Evolutionary conservation across 768 basidiomycete genomes (phyloP), one percentile per base, ranked within the genome.

Genomic region (Russula earlei): DNA sequence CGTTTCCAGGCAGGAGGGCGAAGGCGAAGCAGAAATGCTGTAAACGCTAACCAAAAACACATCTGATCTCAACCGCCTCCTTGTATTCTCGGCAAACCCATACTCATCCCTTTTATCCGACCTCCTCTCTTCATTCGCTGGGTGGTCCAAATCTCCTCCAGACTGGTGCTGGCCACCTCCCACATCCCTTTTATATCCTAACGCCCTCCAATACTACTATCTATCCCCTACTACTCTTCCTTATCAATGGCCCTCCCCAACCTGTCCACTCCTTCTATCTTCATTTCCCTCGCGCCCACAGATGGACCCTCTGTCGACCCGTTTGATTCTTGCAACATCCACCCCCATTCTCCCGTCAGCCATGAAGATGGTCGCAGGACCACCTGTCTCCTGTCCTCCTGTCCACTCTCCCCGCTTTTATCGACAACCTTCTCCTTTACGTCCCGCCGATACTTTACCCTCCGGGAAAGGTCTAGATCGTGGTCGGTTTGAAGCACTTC

Each of bases 251-350:
- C 53, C 49, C 62, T 69, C 62, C 67, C 68, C 58, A 58, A 50
- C 56, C 69, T 73, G 52, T 71, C 76, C 55, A 70, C 87, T 63
- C 86, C 87, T 61, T 73, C 77, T 60, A 89, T 91, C 62, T 77
- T 75, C 62, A 80, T 91, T 65, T 87, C 84, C 20, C 80, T 75
- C 33, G 80, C 86, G 46, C 80, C 83, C 3, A 78, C 78, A n/a
- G 73, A 78, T 61, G 76, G 78, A 48, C 67, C 70, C 41, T 52
- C 65, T 31, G 62, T 70, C 31, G 82, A 85, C 66, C 81, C 83
- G 3, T 80, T 74, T 66, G 86, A 85, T 52, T 84, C 85, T 9
- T 83, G 85, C 62, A 67, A 72, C n/a, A 38, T 62, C 44, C 66
- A 54, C 65, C 24, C 62, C 66, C 31, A 61, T 64, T 56, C 66